Evolutionary conservation across 371 early-diverging fungal species (phyloP).

Genomic region (Mortierella sp.): DNA sequence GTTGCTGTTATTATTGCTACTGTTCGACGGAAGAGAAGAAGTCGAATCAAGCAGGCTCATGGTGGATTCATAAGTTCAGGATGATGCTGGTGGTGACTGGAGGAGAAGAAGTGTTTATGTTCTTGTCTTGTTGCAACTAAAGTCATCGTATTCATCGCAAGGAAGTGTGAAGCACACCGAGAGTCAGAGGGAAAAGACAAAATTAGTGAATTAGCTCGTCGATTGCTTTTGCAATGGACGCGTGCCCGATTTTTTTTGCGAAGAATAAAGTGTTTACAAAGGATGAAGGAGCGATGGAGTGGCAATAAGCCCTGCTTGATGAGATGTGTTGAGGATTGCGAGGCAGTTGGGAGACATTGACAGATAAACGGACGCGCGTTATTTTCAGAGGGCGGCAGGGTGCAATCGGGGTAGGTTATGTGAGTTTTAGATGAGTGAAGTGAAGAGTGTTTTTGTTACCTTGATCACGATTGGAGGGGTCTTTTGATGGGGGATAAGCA

Average conservation of each 20-base stretch:
- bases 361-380: neutral
- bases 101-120: neutral
- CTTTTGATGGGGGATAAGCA: neutral
- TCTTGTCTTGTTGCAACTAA: slow-evolving; percentile 8
- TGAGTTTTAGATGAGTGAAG: neutral
- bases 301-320: neutral
- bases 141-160: neutral
- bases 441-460: neutral
- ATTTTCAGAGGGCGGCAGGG: neutral
- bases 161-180: neutral
- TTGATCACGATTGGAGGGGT: neutral
- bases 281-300: no score
- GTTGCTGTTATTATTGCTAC: slow-evolving; percentile 11
- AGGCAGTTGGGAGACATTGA: neutral
- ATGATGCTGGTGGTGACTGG: neutral
- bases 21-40: slow-evolving; percentile 35
- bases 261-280: neutral
- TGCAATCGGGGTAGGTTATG: neutral
- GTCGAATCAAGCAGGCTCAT: slow-evolving; percentile 58
- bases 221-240: neutral
- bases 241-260: neutral
- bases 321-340: neutral
- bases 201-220: neutral
- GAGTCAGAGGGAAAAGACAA: neutral
- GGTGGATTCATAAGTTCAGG: slow-evolving; percentile 43